Evolutionary conservation across 352 stramenopile species (phyloP).

Genomic region (Pythium aquatile): DNA sequence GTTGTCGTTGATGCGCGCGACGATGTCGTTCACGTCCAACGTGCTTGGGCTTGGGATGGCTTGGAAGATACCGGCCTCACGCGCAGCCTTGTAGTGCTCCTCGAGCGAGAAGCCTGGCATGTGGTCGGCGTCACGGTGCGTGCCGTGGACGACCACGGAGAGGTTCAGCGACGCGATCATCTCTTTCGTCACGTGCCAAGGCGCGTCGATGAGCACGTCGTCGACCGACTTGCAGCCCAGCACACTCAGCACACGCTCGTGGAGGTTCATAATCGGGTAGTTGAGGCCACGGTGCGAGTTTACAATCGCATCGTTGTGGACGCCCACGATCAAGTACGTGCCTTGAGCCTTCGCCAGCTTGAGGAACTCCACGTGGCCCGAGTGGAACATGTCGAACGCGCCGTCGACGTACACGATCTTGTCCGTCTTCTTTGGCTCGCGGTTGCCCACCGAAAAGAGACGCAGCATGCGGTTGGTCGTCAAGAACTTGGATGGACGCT

Average conservation of each 20-base stretch:
- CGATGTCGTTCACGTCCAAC: constrained; percentile 86
- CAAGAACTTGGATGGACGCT: constrained; percentile 92
- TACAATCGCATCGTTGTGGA: constrained; percentile 95
- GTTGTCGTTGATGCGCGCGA: constrained; percentile 88
- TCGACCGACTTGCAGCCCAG: constrained; percentile 96
- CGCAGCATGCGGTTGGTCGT: constrained; percentile 95
- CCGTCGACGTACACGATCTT: constrained; percentile 98
- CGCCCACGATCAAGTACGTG: constrained; percentile 96
- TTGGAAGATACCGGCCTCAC: constrained; percentile 82
- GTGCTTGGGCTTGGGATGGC: constrained; percentile 67
- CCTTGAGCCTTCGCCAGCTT: constrained; percentile 91
- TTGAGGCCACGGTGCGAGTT: constrained; percentile 88
- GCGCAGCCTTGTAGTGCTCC: constrained; percentile 77
- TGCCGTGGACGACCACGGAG: constrained; percentile 82
- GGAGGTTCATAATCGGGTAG: constrained; percentile 98
- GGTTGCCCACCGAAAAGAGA: constrained; percentile 88
- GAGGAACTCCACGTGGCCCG: constrained; percentile 96
- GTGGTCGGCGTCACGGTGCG: constrained; percentile 76
- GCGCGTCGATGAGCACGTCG: constrained; percentile 98
- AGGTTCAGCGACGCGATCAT: constrained; percentile 94
- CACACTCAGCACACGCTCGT: constrained; percentile 97
- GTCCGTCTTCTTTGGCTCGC: constrained; percentile 86
- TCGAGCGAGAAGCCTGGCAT: constrained; percentile 61
- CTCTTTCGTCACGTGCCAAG: constrained; percentile 93
- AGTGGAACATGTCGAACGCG: constrained; percentile 99